Evolutionary conservation across 306 rosid species (phyloP).

Genomic region (Vachellia pachyceras): DNA sequence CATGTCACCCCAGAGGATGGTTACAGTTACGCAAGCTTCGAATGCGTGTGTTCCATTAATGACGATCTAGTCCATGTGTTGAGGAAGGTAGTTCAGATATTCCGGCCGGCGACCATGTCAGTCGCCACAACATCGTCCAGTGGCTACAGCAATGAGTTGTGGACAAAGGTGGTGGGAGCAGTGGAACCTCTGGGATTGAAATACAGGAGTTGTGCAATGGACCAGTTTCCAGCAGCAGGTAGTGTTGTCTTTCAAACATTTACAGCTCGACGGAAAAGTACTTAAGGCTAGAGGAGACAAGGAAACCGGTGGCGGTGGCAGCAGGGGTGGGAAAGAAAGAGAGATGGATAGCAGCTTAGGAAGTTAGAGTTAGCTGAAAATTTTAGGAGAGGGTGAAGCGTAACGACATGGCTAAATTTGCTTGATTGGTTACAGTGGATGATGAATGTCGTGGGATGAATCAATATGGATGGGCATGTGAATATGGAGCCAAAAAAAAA

Average conservation of each 20-base stretch:
- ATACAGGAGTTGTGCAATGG: conserved; percentile 68
- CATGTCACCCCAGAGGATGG: conserved; percentile 94
- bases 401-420: conserved; percentile 45
- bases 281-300: neutral
- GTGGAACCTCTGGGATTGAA: conserved; percentile 76
- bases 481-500: too few relatives aligned
- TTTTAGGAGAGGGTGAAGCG: conserved; percentile 28
- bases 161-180: conserved; percentile 64
- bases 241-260: conserved; percentile 78
- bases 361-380: conserved; percentile 50
- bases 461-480: neutral
- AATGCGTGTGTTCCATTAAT: conserved; percentile 61
- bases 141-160: conserved; percentile 46
- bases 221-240: conserved; percentile 78
- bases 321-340: conserved; percentile 7
- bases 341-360: conserved; percentile 14
- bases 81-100: conserved; percentile 74
- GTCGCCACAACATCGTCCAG: conserved; percentile 61
- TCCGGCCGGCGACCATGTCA: conserved; percentile 85
- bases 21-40: conserved; percentile 85
- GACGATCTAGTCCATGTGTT: conserved; percentile 55
- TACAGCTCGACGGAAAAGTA: conserved; percentile 63
- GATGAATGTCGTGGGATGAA: neutral
- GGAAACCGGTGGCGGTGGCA: neutral
- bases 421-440: conserved; percentile 51